These are phyloP conservation scores for Globisporangium mamillatum DNA, from an alignment of 352 stramenopile genomes.

Conservation along the genomic window DNA sequence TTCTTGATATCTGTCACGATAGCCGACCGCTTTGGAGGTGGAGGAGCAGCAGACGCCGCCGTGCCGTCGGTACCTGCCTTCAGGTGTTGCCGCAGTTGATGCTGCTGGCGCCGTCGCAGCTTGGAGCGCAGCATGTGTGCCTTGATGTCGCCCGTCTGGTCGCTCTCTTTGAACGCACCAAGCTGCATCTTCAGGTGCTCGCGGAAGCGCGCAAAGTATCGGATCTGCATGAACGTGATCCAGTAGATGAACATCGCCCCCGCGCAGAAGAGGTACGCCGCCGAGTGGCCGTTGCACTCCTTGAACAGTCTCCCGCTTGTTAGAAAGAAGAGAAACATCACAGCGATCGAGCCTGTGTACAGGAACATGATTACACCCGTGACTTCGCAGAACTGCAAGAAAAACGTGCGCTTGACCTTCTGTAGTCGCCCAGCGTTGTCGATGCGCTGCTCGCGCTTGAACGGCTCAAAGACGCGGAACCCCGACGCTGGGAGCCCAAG, in stretches of 20 bases:
- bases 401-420: conserved; percentile 80
- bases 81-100: conserved; percentile 28
- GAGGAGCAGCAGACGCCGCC: background rate
- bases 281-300: conserved; percentile 39
- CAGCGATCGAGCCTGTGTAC: conserved; percentile 42
- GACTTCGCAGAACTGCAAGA: conserved; percentile 74
- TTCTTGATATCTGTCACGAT: conserved; percentile 62
- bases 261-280: conserved; percentile 46
- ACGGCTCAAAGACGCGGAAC: conserved; percentile 64
- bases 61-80: conserved; percentile 15
- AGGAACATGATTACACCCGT: conserved; percentile 56
- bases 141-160: conserved; percentile 78
- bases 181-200: conserved; percentile 87
- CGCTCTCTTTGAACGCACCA: conserved; percentile 75
- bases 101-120: conserved; percentile 40
- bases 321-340: conserved; percentile 56
- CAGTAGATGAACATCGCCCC: conserved; percentile 51
- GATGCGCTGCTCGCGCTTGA: conserved; percentile 65
- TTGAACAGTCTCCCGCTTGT: conserved; percentile 54
- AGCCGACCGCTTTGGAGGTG: conserved; percentile 25
- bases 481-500: conserved; percentile 65
- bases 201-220: conserved; percentile 71
- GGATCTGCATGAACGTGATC: conserved; percentile 63
- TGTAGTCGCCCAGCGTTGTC: conserved; percentile 52
- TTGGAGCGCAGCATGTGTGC: conserved; percentile 63